Percentiles rank a stretch among this genome's conserved stretches.
phyloP scores from a whole-genome alignment of 768 basidiomycete species.

The Ramaria rubella region DNA sequence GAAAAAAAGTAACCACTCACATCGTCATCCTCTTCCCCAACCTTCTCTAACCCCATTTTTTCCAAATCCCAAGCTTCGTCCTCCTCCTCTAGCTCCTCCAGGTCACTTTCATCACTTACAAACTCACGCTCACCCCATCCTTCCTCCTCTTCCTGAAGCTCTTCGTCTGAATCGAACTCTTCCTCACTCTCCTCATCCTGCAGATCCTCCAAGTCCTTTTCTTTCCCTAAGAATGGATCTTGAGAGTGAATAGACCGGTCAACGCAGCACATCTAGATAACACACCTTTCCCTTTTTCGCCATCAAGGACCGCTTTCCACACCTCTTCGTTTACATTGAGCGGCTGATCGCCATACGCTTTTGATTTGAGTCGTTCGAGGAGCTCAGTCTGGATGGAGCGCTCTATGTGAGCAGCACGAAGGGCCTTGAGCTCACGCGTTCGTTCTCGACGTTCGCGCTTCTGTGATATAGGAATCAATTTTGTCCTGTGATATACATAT shows the following conservation, averaged over 20 bases:
- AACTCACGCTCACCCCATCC: constrained; percentile 50
- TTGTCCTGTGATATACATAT: constrained; percentile 53
- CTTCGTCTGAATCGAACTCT: constrained; percentile 39
- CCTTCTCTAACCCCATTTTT: constrained; percentile 35
- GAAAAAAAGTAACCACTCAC: constrained; percentile 15
- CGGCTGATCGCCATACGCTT: constrained; percentile 96
- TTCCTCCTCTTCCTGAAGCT: constrained; percentile 42
- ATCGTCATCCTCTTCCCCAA: constrained; percentile 37
- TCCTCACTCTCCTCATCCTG: constrained; percentile 51
- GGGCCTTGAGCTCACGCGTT: constrained; percentile 89
- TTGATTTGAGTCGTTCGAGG: constrained; percentile 89
- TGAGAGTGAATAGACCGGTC: not conserved
- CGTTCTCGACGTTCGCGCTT: constrained; percentile 92
- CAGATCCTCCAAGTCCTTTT: constrained; percentile 42
- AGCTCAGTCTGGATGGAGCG: constrained; percentile 94
- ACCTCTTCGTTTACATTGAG: constrained; percentile 97
- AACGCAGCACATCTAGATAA: not conserved
- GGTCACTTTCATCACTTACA: constrained; percentile 47
- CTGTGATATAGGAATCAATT: constrained; percentile 92
- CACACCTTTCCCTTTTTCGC: constrained; percentile 46
- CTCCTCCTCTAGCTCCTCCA: constrained; percentile 30
- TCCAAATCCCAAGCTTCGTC: constrained; percentile 30
- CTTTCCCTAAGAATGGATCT: constrained; percentile 26
- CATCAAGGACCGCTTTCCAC: constrained; percentile 87
- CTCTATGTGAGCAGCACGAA: constrained; percentile 92